Percentiles rank a stretch among this genome's conserved stretches.
Evolutionary conservation across 108 stramenopile species (phyloP).

Genomic region (Pseudonitzschia delicatissima): DNA sequence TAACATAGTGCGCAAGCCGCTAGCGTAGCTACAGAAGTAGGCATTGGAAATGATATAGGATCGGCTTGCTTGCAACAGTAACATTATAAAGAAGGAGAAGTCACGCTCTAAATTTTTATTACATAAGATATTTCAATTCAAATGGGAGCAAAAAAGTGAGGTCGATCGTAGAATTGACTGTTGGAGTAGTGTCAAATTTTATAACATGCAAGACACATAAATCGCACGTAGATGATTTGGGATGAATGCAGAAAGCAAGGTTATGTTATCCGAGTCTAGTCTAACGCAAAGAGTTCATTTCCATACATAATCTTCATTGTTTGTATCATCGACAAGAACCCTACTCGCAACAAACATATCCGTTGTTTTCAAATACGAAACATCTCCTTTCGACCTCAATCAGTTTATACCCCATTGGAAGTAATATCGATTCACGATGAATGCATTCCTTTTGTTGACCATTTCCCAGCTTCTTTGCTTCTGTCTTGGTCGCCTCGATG

Average conservation of each 20-base stretch:
- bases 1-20: too few species aligned
- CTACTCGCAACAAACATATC: background rate
- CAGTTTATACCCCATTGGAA: background rate
- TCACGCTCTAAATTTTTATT: background rate
- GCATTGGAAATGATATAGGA: too few species aligned
- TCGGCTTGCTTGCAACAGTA: too few species aligned
- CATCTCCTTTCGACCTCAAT: background rate
- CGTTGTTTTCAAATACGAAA: background rate
- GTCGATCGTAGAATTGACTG: background rate
- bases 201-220: background rate
- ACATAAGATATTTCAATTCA: constrained; percentile 1
- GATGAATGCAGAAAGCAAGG: background rate
- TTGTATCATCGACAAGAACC: background rate
- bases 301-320: background rate
- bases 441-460: background rate
- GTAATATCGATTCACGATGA: background rate
- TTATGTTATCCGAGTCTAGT: background rate
- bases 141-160: constrained; percentile 7
- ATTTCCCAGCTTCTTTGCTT: background rate
- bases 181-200: background rate
- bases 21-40: too few species aligned
- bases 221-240: background rate
- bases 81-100: background rate
- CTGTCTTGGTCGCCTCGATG: background rate
- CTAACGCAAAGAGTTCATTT: background rate